These are phyloP conservation scores for Diaporthe ampelina DNA, from an alignment of 2,329 filamentous ascomycete species.

Conservation along the genomic window DNA sequence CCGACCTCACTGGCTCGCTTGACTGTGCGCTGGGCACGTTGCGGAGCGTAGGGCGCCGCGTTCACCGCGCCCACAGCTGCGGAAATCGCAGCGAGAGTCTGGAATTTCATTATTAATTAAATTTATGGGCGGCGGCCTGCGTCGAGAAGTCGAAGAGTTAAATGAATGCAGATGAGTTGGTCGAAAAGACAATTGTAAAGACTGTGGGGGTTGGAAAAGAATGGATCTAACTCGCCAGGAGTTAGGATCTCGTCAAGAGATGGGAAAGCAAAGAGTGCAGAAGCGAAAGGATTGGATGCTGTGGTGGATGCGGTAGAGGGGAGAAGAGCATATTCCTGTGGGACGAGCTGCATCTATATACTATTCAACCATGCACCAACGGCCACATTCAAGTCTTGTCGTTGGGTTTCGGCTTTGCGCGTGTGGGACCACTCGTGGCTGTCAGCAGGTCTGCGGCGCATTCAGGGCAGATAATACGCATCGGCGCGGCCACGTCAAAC, in stretches of 20 bases:
- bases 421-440: not conserved
- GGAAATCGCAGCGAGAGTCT: not conserved
- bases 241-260: slow-evolving; percentile 34
- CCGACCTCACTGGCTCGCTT: slow-evolving; percentile 14
- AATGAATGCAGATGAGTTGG: slow-evolving; percentile 4
- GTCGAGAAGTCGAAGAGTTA: not conserved
- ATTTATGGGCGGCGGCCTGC: not conserved
- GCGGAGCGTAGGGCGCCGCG: slow-evolving; percentile 25
- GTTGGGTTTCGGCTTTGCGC: not conserved
- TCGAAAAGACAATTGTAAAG: not conserved
- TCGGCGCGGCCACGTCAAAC: not conserved
- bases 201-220: not conserved
- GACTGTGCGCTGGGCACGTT: not conserved
- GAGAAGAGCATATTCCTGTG: not conserved
- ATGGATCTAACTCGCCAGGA: slow-evolving; percentile 34
- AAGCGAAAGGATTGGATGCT: not conserved
- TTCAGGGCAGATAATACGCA: not conserved
- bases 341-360: not conserved
- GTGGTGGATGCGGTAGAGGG: not conserved
- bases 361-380: accelerated
- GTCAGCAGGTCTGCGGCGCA: not conserved
- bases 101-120: slow-evolving; percentile 35
- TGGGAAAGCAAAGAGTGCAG: not conserved
- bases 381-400: not conserved
- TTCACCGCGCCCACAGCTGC: slow-evolving; percentile 7